Conservation (phyloP, 2,329 filamentous ascomycete genomes). For the Phialophora verrucosa region DNA sequence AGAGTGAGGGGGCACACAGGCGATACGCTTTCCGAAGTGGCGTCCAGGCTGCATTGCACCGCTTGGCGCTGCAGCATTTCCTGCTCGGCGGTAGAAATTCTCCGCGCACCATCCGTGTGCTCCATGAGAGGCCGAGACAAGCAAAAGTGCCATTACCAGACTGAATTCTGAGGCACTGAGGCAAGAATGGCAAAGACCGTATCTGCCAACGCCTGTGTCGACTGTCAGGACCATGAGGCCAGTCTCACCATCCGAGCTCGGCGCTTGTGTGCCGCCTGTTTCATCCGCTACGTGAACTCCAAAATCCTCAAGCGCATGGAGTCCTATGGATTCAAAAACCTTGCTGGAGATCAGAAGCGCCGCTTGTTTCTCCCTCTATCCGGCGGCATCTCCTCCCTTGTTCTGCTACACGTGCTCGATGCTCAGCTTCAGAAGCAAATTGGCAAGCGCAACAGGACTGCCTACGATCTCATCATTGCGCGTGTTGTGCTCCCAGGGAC, state of each 20-base stretch:
- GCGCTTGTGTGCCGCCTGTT: slow-evolving; percentile 72
- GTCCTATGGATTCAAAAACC: slow-evolving; percentile 60
- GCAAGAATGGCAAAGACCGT: background rate
- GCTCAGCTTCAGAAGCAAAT: slow-evolving; percentile 70
- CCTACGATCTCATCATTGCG: slow-evolving; percentile 64
- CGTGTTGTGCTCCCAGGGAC: slow-evolving; percentile 51
- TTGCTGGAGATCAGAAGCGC: slow-evolving; percentile 49
- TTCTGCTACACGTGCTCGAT: slow-evolving; percentile 76
- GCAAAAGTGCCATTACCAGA: background rate
- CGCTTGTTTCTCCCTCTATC: slow-evolving; percentile 79
- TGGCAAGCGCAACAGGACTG: slow-evolving; percentile 63
- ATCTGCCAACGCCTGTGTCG: slow-evolving; percentile 54
- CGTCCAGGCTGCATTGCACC: background rate
- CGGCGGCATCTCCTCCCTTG: slow-evolving; percentile 79
- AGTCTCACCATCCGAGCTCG: slow-evolving; percentile 63
- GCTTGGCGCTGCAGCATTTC: background rate
- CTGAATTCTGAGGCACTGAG: background rate
- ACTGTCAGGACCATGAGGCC: slow-evolving; percentile 60
- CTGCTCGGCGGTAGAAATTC: background rate
- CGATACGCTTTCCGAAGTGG: background rate
- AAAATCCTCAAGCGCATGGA: slow-evolving; percentile 83
- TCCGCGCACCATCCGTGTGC: background rate
- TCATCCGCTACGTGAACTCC: slow-evolving; percentile 73
- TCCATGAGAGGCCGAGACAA: background rate
- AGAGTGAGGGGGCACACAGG: background rate